These are phyloP conservation scores for Phoenix roebelenii DNA, from an alignment of 176 grass and related monocot species.

Conservation along the genomic window DNA sequence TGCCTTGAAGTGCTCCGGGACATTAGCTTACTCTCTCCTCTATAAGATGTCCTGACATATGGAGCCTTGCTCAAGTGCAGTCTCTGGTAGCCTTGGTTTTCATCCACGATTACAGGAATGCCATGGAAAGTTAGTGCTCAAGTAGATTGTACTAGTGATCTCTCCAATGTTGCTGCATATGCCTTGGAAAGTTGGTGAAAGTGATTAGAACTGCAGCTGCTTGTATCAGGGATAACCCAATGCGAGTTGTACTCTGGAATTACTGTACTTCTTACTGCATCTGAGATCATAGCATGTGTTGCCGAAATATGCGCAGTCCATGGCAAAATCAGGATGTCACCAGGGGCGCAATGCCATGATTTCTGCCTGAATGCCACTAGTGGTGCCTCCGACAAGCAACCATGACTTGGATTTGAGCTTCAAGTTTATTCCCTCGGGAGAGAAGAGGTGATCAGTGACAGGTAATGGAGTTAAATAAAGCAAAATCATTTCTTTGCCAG, in stretches of 20 bases:
- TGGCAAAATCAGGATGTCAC: slow-evolving; percentile 46
- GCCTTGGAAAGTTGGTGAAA: slow-evolving; percentile 78
- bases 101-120: slow-evolving; percentile 76
- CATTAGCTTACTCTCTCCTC: slow-evolving; percentile 47
- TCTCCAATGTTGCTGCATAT: slow-evolving; percentile 65
- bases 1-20: slow-evolving; percentile 66
- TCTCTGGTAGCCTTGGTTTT: slow-evolving; percentile 50
- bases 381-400: slow-evolving; percentile 75
- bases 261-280: slow-evolving; percentile 56
- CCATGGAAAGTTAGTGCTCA: background rate
- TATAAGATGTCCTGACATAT: slow-evolving; percentile 39
- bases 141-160: slow-evolving; percentile 7
- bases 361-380: slow-evolving; percentile 67
- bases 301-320: slow-evolving; percentile 68
- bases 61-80: slow-evolving; percentile 57
- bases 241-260: slow-evolving; percentile 52
- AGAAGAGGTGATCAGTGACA: slow-evolving; percentile 68
- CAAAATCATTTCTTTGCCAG: slow-evolving; percentile 24
- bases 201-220: slow-evolving; percentile 60
- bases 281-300: slow-evolving; percentile 50
- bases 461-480: slow-evolving; percentile 70
- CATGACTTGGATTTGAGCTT: slow-evolving; percentile 59
- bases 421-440: slow-evolving; percentile 59
- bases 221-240: slow-evolving; percentile 60
- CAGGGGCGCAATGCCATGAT: slow-evolving; percentile 63